These are phyloP conservation scores for Begonia loranthoides DNA, from an alignment of 306 rosid species.

Conservation along the genomic window DNA sequence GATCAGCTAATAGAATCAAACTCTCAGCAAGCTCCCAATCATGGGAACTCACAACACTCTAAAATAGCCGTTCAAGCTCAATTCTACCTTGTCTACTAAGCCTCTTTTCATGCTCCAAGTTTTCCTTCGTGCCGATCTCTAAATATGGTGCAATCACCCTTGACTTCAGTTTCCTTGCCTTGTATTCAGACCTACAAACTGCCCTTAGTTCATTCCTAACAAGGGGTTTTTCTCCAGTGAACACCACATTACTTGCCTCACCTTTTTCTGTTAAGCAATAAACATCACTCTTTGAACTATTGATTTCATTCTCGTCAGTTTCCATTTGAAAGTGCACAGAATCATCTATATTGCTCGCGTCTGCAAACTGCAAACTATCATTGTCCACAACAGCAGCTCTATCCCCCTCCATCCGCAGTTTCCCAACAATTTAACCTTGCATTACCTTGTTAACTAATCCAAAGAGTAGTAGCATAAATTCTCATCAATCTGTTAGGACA, in stretches of 20 bases:
- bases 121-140: constrained; percentile 30
- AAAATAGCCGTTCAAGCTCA: constrained; percentile 71
- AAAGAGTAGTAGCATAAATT: too few species aligned
- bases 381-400: constrained; percentile 16
- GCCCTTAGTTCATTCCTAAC: constrained; percentile 29
- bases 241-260: constrained; percentile 43
- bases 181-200: constrained; percentile 26
- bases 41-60: constrained; percentile 62
- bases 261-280: constrained; percentile 35
- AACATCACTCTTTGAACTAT: constrained; percentile 23
- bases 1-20: constrained; percentile 61
- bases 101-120: constrained; percentile 37
- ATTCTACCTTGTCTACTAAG: constrained; percentile 58
- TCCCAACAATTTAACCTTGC: too few species aligned
- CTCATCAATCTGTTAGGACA: too few species aligned
- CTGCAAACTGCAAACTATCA: constrained; percentile 5
- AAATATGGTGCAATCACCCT: constrained; percentile 19
- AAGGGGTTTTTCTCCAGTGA: constrained; percentile 41
- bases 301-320: constrained; percentile 20
- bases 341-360: constrained; percentile 14
- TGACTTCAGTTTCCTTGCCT: constrained; percentile 39
- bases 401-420: constrained; percentile 14
- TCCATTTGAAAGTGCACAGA: constrained; percentile 21
- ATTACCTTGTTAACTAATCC: too few species aligned
- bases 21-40: constrained; percentile 77